These are phyloP conservation scores for Saccharomycopsis oosterbeekiorum DNA, from an alignment of 805 yeast species.

Conservation along the genomic window DNA sequence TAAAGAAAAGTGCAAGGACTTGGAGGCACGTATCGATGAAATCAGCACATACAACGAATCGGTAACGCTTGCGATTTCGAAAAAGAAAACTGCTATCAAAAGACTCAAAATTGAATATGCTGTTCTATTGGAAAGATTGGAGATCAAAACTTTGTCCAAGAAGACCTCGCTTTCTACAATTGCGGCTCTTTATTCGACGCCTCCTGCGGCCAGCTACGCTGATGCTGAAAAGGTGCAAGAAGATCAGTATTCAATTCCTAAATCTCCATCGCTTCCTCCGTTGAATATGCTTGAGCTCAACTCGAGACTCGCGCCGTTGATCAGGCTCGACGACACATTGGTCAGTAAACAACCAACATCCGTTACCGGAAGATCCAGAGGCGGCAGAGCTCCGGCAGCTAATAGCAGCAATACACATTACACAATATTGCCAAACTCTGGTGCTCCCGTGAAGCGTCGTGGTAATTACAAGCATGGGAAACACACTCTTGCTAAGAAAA, in stretches of 20 bases:
- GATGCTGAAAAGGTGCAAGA: not conserved
- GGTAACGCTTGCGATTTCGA: slow-evolving; percentile 62
- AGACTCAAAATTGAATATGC: slow-evolving; percentile 78
- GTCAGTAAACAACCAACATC: not conserved
- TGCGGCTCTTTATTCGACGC: not conserved
- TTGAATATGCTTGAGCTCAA: not conserved
- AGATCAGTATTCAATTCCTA: not conserved
- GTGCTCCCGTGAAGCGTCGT: not conserved
- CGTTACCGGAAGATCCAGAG: not conserved
- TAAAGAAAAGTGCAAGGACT: slow-evolving; percentile 59
- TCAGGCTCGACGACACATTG: not conserved
- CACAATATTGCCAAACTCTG: not conserved
- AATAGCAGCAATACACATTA: not conserved
- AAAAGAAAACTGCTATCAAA: slow-evolving; percentile 67
- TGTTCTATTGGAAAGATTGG: slow-evolving; percentile 69
- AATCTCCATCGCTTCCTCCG: not conserved
- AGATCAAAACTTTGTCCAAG: slow-evolving; percentile 27
- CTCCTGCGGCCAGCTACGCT: not conserved
- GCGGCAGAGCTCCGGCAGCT: not conserved
- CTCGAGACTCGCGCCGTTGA: not conserved
- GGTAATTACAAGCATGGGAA: slow-evolving; percentile 1
- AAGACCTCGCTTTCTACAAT: not conserved
- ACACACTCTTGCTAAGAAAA: slow-evolving; percentile 21
- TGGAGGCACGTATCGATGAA: slow-evolving; percentile 57
- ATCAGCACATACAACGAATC: slow-evolving; percentile 72